phyloP scores from a whole-genome alignment of 2,329 filamentous ascomycete genomes.

The Nigrospora oryzae region DNA sequence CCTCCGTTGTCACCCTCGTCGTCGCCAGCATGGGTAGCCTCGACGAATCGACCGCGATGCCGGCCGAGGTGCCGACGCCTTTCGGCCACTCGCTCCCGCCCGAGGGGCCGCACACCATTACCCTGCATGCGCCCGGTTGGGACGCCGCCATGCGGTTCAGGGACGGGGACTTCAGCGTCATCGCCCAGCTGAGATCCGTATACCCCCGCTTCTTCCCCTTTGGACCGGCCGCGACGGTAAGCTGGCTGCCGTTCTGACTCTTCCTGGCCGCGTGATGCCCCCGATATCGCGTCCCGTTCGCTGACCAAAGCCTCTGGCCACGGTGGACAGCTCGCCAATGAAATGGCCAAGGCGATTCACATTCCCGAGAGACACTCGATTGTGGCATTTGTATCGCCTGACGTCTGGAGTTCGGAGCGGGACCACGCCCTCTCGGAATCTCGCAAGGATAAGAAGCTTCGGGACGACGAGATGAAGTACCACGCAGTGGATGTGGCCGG shows the following conservation, averaged over 20 bases:
- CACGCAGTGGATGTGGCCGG: slow-evolving; percentile 31
- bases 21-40: too few species aligned
- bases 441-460: slow-evolving; percentile 26
- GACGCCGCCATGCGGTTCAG: slow-evolving; percentile 26
- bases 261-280: neutral
- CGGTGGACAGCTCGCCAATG: slow-evolving; percentile 23
- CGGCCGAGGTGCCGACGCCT: neutral
- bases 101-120: slow-evolving; percentile 36
- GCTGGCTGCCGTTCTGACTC: neutral
- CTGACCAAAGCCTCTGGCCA: neutral
- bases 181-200: slow-evolving; percentile 29
- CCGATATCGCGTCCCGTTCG: too few species aligned
- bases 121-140: slow-evolving; percentile 36
- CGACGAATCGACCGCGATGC: neutral
- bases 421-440: slow-evolving; percentile 22
- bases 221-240: slow-evolving; percentile 24
- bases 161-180: slow-evolving; percentile 27
- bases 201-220: slow-evolving; percentile 39
- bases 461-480: slow-evolving; percentile 24
- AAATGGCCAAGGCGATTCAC: slow-evolving; percentile 22
- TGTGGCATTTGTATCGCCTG: slow-evolving; percentile 19
- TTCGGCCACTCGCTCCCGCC: slow-evolving; percentile 38
- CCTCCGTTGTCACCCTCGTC: too few species aligned
- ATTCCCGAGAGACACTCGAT: slow-evolving; percentile 15
- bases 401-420: slow-evolving; percentile 14